Conservation (phyloP, 495 filamentous ascomycete genomes). For the Hypomontagnella monticulosa region DNA sequence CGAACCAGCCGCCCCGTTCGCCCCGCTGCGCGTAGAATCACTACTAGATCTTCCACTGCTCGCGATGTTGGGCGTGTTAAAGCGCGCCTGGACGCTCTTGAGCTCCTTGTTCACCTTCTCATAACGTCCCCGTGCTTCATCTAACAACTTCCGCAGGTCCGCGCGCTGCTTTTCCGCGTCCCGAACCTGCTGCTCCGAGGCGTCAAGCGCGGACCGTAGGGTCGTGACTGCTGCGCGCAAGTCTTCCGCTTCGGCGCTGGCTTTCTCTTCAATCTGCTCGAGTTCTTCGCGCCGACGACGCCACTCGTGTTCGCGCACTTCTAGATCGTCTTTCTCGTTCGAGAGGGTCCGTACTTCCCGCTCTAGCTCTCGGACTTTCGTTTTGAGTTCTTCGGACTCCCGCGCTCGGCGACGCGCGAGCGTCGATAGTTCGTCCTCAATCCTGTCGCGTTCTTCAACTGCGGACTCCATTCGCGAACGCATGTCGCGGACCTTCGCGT, state of each 20-base stretch:
- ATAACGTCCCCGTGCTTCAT: conserved; percentile 76
- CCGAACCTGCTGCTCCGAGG: conserved; percentile 83
- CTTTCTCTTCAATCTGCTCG: conserved; percentile 71
- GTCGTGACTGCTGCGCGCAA: conserved; percentile 79
- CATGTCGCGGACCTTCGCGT: conserved; percentile 84
- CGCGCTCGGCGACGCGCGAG: conserved; percentile 77
- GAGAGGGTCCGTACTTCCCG: conserved; percentile 74
- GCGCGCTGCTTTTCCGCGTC: conserved; percentile 82
- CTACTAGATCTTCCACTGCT: conserved; percentile 57
- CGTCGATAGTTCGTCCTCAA: conserved; percentile 87
- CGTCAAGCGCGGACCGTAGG: conserved; percentile 82
- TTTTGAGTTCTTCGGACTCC: conserved; percentile 87
- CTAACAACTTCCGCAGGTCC: conserved; percentile 77
- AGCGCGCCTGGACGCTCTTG: conserved; percentile 51
- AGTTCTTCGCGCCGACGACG: conserved; percentile 76
- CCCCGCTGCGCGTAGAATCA: conserved; percentile 67
- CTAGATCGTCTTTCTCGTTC: conserved; percentile 71
- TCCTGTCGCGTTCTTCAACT: conserved; percentile 88
- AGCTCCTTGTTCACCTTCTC: conserved; percentile 82
- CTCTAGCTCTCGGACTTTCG: conserved; percentile 81
- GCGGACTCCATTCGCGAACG: conserved; percentile 87
- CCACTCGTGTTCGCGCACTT: conserved; percentile 74
- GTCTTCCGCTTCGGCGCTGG: conserved; percentile 76
- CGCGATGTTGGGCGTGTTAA: conserved; percentile 39
- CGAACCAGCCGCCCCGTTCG: conserved; percentile 49